A percentile compares a stretch with the other conserved stretches of the same genome.
Conservation (phyloP, 2,329 filamentous ascomycete genomes). For the Penicillium fuscoglaucum region DNA sequence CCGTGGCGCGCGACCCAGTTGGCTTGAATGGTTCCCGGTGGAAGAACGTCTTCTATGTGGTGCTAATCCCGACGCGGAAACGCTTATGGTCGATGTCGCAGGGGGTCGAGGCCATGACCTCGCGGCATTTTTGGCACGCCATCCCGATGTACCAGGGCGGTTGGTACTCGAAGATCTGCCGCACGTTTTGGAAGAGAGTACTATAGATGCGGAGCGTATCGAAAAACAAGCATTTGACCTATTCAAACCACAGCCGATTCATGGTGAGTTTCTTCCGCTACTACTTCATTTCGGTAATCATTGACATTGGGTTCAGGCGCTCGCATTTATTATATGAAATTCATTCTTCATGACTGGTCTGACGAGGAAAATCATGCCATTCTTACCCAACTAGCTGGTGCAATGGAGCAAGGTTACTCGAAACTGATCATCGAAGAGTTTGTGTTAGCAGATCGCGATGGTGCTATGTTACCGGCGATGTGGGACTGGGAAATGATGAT, state of each 20-base stretch:
- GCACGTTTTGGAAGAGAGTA: slow-evolving; percentile 11
- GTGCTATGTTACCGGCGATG: slow-evolving; percentile 25
- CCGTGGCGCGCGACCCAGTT: slow-evolving; percentile 15
- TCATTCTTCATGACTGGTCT: slow-evolving; percentile 43
- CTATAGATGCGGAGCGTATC: not conserved
- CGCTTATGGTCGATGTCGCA: slow-evolving; percentile 23
- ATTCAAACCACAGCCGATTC: slow-evolving; percentile 15
- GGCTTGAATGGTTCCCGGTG: slow-evolving; percentile 27
- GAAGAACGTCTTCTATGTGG: slow-evolving; percentile 24
- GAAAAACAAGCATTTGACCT: slow-evolving; percentile 9
- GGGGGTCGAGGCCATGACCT: slow-evolving; percentile 21
- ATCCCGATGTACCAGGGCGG: slow-evolving; percentile 6
- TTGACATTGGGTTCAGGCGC: slow-evolving; percentile 18
- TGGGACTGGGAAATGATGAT: slow-evolving; percentile 39
- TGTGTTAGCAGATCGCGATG: slow-evolving; percentile 35
- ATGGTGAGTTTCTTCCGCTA: slow-evolving; percentile 1
- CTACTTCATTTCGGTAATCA: not conserved
- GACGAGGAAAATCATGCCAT: slow-evolving; percentile 36
- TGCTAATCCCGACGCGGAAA: slow-evolving; percentile 7
- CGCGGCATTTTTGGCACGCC: slow-evolving; percentile 3
- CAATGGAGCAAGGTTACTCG: slow-evolving; percentile 38
- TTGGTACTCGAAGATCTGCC: slow-evolving; percentile 21
- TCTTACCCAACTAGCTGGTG: slow-evolving; percentile 30
- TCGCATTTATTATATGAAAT: slow-evolving; percentile 42
- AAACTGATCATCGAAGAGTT: slow-evolving; percentile 45